A percentile compares a stretch with the other conserved stretches of the same genome.
Conservation (phyloP, 306 rosid genomes). For the Pterocarpus macrocarpus region DNA sequence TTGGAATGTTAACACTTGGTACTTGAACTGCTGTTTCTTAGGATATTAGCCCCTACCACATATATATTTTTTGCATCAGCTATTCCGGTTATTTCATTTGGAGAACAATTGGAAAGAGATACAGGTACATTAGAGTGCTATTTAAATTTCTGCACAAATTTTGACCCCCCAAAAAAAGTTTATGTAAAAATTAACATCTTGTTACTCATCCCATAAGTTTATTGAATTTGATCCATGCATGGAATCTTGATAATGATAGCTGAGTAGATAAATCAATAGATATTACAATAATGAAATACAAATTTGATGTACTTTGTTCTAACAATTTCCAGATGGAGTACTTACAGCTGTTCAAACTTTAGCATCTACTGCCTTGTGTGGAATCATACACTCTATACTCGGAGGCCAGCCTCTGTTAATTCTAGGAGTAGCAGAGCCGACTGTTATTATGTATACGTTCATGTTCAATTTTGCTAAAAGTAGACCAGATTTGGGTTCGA, state of each 20-base stretch:
- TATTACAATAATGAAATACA: neutral
- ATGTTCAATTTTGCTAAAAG: constrained; percentile 84
- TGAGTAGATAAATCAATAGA: neutral
- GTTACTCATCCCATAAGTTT: constrained; percentile 12
- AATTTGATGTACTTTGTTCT: constrained; percentile 37
- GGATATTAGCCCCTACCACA: constrained; percentile 86
- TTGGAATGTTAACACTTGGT: constrained; percentile 33
- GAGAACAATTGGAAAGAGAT: constrained; percentile 82
- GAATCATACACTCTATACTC: constrained; percentile 78
- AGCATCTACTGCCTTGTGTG: constrained; percentile 85
- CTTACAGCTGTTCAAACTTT: constrained; percentile 88
- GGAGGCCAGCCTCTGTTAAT: constrained; percentile 90
- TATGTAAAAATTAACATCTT: neutral
- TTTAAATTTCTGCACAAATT: neutral
- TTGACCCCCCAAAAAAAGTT: neutral
- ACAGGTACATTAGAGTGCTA: constrained; percentile 52
- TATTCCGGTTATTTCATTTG: constrained; percentile 83
- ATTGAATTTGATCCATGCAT: neutral
- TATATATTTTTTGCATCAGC: constrained; percentile 87
- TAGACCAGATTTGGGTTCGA: constrained; percentile 78
- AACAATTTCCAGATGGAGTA: constrained; percentile 66
- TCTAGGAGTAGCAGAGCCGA: constrained; percentile 91
- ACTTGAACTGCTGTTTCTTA: constrained; percentile 41
- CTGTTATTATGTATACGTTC: constrained; percentile 85
- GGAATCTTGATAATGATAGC: constrained; percentile 14